Evolutionary conservation across 306 rosid genomes (phyloP), one percentile per base, ranked within the genome.

Genomic region (Malus orientalis): DNA sequence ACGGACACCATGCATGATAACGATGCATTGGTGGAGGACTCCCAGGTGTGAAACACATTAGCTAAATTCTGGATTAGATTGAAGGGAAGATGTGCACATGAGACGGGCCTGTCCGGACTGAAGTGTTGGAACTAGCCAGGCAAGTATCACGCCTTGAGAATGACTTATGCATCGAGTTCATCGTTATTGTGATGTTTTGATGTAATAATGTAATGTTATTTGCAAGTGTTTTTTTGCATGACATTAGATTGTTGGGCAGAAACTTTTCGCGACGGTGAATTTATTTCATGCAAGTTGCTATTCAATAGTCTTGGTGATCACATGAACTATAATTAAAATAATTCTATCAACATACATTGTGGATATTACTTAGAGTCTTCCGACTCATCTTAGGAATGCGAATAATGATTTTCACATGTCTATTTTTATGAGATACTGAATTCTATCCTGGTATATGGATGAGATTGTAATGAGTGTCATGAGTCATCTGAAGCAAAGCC

Each of bases 231-330:
- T 49, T 15, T 15, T 0, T 15, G 3, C 55, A 15, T 49, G 4
- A 49, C 20, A 15, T 15, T 49, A 49, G 8, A 15, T 49, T 15
- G 13, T 14, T 15, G 1, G 3, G 6, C 0, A 49, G 6, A 0
- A 0, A 49, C 8, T 2, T 15, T 8, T 14, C 20, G 8, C 6
- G 1, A 0, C 3, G 0, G 6, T 15, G 0, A 49, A 15, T 49
- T 0, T 5, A 10, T 49, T 49, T 0, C 8, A 5, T 5, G 8
- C 8, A 51, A 15, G 8, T 15, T 15, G 3, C 0, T 16, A 0
- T 51, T 51, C 6, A 51, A 0, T 49, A 6, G 16, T 15, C 20
- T 16, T 51, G 55, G 3, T 51, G 55, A 51, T 15, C 20, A 51
- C 20, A 7, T 16, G 19, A 19, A 16, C 16, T 7, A 7, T 38